A percentile compares a stretch with the other conserved stretches of the same genome.
phyloP scores from a whole-genome alignment of 2,329 filamentous ascomycete genomes.

The Ophiostoma himal-ulmi region DNA sequence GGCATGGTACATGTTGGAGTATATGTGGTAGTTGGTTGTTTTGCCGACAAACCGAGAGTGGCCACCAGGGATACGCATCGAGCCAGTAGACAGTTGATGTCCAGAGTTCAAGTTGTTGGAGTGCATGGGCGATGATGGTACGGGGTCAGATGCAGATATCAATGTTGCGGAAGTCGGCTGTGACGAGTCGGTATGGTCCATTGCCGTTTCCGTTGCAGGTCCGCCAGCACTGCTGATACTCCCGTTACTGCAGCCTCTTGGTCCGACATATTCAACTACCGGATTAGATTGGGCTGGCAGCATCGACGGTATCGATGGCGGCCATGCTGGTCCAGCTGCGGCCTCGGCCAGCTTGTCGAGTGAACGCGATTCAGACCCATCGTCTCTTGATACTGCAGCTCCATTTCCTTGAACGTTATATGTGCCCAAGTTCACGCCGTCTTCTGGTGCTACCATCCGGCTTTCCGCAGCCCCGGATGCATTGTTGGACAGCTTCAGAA shows the following conservation, averaged over 20 bases:
- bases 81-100: not conserved
- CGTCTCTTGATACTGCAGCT: not conserved
- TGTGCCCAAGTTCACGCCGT: not conserved
- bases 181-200: not conserved
- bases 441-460: not conserved
- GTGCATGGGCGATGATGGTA: not conserved
- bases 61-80: conserved; percentile 16
- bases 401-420: not conserved
- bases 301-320: not conserved
- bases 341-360: not conserved
- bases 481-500: not conserved
- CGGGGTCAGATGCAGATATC: not conserved
- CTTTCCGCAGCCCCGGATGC: not conserved
- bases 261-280: not conserved
- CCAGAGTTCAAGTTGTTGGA: not conserved
- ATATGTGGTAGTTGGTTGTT: conserved; percentile 24
- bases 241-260: not conserved
- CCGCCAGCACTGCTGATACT: not conserved
- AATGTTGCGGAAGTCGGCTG: not conserved
- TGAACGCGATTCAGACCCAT: not conserved
- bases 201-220: not conserved
- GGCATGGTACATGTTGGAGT: conserved; percentile 20
- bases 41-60: conserved; percentile 22
- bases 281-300: not conserved
- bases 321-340: not conserved